Percentiles rank a stretch among this genome's conserved stretches.
phyloP scores from a whole-genome alignment of 139 green algal genomes.

The Nannochloris sp. region DNA sequence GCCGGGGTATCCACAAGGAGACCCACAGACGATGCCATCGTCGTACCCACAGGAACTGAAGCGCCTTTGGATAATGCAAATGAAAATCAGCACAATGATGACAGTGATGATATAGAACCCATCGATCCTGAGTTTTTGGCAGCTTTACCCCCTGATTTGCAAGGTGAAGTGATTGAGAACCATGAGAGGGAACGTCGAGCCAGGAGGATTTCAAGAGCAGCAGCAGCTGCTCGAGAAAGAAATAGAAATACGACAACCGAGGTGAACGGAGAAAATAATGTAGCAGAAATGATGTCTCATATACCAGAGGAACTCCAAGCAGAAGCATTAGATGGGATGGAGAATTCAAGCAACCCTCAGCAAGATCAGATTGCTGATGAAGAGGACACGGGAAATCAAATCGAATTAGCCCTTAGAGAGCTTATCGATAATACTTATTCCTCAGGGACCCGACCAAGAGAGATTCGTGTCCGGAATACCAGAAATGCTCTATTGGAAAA shows the following conservation, averaged over 20 bases:
- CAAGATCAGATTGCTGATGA: no score
- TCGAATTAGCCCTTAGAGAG: no score
- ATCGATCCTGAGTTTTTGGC: constrained; percentile 93
- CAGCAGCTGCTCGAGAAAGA: not conserved
- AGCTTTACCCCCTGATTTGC: constrained; percentile 84
- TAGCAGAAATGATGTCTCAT: not conserved
- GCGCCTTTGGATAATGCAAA: not conserved
- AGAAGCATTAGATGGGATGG: not conserved
- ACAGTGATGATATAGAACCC: constrained; percentile 26
- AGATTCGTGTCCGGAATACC: no score
- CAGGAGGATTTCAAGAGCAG: constrained; percentile 15
- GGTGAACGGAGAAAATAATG: not conserved
- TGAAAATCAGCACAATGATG: not conserved
- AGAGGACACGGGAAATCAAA: no score
- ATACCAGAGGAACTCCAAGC: constrained; percentile 1
- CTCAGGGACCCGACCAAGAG: no score
- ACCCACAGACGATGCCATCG: constrained; percentile 49
- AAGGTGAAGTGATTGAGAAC: constrained; percentile 78
- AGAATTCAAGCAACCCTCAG: not conserved
- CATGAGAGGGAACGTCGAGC: constrained; percentile 37
- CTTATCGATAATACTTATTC: no score
- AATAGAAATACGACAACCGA: not conserved
- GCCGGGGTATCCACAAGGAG: not conserved
- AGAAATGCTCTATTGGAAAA: no score
- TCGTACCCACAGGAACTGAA: not conserved